phyloP scores from a whole-genome alignment of 2,329 filamentous ascomycete genomes.

The Neofusicoccum cordaticola region DNA sequence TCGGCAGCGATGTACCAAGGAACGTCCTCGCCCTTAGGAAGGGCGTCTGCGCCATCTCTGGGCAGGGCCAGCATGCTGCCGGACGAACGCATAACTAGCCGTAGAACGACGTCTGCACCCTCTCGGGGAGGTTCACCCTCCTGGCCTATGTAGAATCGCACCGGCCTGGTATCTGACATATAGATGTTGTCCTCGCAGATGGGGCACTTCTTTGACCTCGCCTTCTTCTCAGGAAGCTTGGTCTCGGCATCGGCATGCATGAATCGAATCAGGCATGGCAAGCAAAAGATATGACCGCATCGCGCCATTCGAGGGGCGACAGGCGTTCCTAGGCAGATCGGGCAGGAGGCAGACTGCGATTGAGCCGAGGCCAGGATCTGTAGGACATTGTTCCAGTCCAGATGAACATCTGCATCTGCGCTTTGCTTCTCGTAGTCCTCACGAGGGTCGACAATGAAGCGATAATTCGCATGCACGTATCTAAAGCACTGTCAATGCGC shows the following conservation, averaged over 20 bases:
- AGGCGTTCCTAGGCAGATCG: constrained; percentile 89
- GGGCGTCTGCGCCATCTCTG: constrained; percentile 70
- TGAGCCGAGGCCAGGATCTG: constrained; percentile 88
- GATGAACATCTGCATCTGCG: constrained; percentile 78
- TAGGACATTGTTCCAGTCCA: constrained; percentile 87
- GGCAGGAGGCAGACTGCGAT: constrained; percentile 84
- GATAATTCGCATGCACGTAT: constrained; percentile 94
- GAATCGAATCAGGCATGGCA: constrained; percentile 89
- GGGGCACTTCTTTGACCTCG: constrained; percentile 90
- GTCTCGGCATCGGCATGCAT: constrained; percentile 81
- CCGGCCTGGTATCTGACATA: constrained; percentile 82
- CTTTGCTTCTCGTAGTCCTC: constrained; percentile 78
- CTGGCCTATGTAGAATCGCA: constrained; percentile 87
- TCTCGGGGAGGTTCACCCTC: constrained; percentile 76
- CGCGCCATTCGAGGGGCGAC: constrained; percentile 95
- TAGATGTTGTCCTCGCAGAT: constrained; percentile 95
- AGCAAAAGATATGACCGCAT: constrained; percentile 95
- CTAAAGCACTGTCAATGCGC: constrained; percentile 38
- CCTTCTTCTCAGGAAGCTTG: constrained; percentile 62
- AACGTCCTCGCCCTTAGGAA: constrained; percentile 70
- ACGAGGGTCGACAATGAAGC: constrained; percentile 86
- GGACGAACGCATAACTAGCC: constrained; percentile 76
- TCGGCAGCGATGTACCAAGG: constrained; percentile 96
- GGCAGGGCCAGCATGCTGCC: constrained; percentile 85
- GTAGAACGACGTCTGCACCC: constrained; percentile 84